These are phyloP conservation scores for Sindora glabra DNA, from an alignment of 306 rosid genomes.

Conservation along the genomic window DNA sequence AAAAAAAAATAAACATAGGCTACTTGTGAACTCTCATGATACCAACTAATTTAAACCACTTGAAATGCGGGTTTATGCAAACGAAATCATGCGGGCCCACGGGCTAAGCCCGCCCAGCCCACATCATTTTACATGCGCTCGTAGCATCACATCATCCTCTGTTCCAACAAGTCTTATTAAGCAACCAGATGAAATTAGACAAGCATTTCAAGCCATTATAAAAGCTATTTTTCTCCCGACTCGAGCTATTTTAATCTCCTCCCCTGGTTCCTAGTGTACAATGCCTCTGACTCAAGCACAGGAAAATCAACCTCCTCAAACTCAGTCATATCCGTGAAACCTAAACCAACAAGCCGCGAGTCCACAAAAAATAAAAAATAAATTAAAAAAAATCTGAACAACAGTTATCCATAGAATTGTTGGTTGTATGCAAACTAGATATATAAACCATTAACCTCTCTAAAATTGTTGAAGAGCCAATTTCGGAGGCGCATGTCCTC, in stretches of 20 bases:
- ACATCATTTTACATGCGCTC: too few species aligned
- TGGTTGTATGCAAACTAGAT: not conserved
- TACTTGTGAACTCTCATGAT: too few species aligned
- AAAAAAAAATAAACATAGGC: too few species aligned
- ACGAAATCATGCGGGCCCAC: too few species aligned
- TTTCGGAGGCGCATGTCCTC: constrained; percentile 79
- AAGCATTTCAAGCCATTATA: not conserved
- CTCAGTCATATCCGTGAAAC: constrained; percentile 65
- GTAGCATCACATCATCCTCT: not conserved
- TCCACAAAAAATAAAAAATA: too few species aligned
- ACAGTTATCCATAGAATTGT: not conserved
- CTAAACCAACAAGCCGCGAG: too few species aligned
- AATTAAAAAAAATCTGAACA: too few species aligned
- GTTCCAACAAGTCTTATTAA: not conserved
- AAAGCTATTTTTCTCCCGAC: not conserved
- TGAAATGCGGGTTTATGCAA: too few species aligned
- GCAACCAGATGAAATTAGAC: not conserved
- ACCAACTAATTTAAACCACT: too few species aligned
- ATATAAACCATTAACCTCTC: constrained; percentile 41
- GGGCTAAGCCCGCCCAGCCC: too few species aligned
- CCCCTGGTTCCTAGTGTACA: constrained; percentile 83
- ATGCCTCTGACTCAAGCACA: constrained; percentile 85
- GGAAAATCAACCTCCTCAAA: constrained; percentile 95
- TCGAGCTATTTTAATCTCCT: constrained; percentile 89
- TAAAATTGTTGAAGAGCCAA: constrained; percentile 83